These are phyloP conservation scores for Bipolaris bicolor DNA, from an alignment of 2,329 filamentous ascomycete genomes.

Conservation along the genomic window DNA sequence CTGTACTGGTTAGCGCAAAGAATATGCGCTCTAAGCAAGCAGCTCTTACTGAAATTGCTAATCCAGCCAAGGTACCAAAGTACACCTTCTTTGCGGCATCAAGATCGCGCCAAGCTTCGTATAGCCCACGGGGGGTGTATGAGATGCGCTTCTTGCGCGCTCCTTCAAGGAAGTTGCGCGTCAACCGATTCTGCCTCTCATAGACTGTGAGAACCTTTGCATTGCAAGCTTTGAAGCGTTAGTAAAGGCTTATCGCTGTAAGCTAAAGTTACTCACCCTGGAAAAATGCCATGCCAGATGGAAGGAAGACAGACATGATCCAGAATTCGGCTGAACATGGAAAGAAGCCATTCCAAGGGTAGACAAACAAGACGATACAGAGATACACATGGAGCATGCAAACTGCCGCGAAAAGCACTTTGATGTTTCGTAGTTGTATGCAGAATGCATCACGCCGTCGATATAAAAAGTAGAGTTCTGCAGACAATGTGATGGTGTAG, in stretches of 20 bases:
- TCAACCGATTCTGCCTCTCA: slow-evolving; percentile 44
- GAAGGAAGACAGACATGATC: slow-evolving; percentile 49
- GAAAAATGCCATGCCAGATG: slow-evolving; percentile 49
- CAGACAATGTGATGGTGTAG: slow-evolving; percentile 42
- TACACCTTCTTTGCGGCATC: slow-evolving; percentile 46
- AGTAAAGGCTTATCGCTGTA: not conserved
- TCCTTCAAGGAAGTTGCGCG: slow-evolving; percentile 42
- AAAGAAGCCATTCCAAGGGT: slow-evolving; percentile 44
- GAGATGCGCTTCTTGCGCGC: slow-evolving; percentile 43
- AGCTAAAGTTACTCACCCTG: slow-evolving; percentile 32
- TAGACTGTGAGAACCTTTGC: slow-evolving; percentile 46
- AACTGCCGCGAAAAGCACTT: slow-evolving; percentile 43
- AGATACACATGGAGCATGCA: slow-evolving; percentile 48
- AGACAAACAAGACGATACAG: slow-evolving; percentile 45
- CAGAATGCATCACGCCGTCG: slow-evolving; percentile 39
- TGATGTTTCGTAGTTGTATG: slow-evolving; percentile 43
- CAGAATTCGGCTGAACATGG: slow-evolving; percentile 48
- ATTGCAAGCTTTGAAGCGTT: slow-evolving; percentile 37
- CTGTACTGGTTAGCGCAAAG: slow-evolving; percentile 48
- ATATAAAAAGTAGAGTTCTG: slow-evolving; percentile 40
- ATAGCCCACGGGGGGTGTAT: slow-evolving; percentile 38
- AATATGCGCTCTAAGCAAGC: not conserved
- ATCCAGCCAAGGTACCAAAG: slow-evolving; percentile 36
- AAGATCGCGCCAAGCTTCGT: slow-evolving; percentile 38
- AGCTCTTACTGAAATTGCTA: slow-evolving; percentile 40